Evolutionary conservation across 176 grass and related monocot species (phyloP).

Genomic region (Bothriochloa decipiens): DNA sequence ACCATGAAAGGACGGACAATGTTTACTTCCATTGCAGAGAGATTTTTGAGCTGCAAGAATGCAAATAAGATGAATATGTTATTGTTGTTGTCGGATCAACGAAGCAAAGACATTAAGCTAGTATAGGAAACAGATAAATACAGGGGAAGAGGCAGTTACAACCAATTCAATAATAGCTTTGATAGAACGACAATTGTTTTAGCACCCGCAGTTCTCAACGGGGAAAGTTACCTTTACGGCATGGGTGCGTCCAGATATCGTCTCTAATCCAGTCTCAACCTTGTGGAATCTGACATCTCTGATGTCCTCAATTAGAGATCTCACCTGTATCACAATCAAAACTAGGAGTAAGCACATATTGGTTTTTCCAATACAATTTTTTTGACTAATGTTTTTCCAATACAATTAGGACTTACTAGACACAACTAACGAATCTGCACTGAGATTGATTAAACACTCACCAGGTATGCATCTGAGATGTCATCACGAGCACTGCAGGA

Average conservation of each 20-base stretch:
- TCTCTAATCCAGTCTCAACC: conserved; percentile 91
- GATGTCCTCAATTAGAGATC: conserved; percentile 97
- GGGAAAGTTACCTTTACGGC: conserved; percentile 77
- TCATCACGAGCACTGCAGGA: conserved; percentile 79
- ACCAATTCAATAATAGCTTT: background rate
- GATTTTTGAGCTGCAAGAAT: conserved; percentile 88
- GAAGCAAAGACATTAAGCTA: conserved; percentile 2
- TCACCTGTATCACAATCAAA: conserved; percentile 53
- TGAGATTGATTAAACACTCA: conserved; percentile 40
- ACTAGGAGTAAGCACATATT: conserved; percentile 24
- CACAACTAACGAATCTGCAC: background rate
- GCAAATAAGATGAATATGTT: background rate
- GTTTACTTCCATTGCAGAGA: conserved; percentile 98
- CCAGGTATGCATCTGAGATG: conserved; percentile 88
- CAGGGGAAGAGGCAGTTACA: background rate
- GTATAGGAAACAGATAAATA: background rate
- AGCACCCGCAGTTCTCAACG: background rate
- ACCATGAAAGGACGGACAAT: conserved; percentile 95
- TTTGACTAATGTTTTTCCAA: background rate
- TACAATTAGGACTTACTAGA: conserved; percentile 17
- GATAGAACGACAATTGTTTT: background rate
- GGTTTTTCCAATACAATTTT: too few species aligned
- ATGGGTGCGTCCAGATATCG: conserved; percentile 92
- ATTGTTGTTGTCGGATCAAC: background rate
- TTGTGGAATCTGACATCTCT: too few species aligned